Conservation (phyloP, 352 stramenopile species). For the Pythium aphanidermatum region DNA sequence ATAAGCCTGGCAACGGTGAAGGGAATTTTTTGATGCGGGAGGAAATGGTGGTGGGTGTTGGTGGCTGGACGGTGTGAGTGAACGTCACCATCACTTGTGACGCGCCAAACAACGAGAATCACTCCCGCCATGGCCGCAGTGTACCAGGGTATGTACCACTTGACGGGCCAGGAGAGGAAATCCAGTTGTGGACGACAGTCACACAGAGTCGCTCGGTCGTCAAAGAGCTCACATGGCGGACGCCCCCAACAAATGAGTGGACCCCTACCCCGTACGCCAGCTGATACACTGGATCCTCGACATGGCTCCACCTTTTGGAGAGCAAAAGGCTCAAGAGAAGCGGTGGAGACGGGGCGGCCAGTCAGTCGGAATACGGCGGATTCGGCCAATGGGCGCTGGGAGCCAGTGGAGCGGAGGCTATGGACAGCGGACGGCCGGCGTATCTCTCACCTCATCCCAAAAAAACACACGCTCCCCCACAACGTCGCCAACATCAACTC, state of each 20-base stretch:
- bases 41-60: too few species aligned
- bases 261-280: constrained; percentile 14
- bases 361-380: constrained; percentile 5
- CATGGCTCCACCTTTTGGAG: constrained; percentile 9
- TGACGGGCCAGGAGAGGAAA: too few species aligned
- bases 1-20: too few species aligned
- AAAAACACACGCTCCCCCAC: too few species aligned
- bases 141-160: too few species aligned
- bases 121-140: too few species aligned
- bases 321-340: constrained; percentile 1
- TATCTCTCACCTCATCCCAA: constrained; percentile 23
- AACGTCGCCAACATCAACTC: constrained; percentile 20
- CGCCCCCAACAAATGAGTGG: constrained; percentile 5
- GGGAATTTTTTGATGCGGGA: too few species aligned
- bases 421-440: background rate
- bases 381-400: background rate
- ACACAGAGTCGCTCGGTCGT: too few species aligned
- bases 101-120: too few species aligned
- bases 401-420: constrained; percentile 18
- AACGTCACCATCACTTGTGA: too few species aligned
- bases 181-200: too few species aligned
- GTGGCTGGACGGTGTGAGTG: too few species aligned
- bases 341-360: constrained; percentile 11
- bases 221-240: constrained; percentile 8
- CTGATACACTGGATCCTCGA: constrained; percentile 10